Percentiles rank a stretch among this genome's conserved stretches.
Evolutionary conservation across 176 grass and related monocot genomes (phyloP).

Genomic region (Hordeum vulgare): MorexV3_pseudomolecules_assembly NC_058521.1:18900260-18900759

Average conservation of each 20-base stretch:
- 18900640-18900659: not conserved
- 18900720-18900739: no score
- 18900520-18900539: not conserved
- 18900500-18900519: not conserved
- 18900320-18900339: not conserved
- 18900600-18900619: not conserved
- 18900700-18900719: no score
- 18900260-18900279: conserved; percentile 67
- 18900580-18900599: not conserved
- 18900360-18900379: not conserved
- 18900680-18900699: no score
- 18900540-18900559: conserved; percentile 1
- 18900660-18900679: no score
- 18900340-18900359: not conserved
- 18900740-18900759: no score
- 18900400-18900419: conserved; percentile 18
- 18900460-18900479: not conserved
- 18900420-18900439: not conserved
- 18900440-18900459: conserved; percentile 1
- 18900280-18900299: conserved; percentile 37
- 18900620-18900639: not conserved
- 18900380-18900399: not conserved
- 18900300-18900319: not conserved
- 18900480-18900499: conserved; percentile 10
- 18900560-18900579: conserved; percentile 15